Evolutionary conservation across 768 basidiomycete genomes (phyloP).

Genomic region (Lactifluus piperatus): DNA sequence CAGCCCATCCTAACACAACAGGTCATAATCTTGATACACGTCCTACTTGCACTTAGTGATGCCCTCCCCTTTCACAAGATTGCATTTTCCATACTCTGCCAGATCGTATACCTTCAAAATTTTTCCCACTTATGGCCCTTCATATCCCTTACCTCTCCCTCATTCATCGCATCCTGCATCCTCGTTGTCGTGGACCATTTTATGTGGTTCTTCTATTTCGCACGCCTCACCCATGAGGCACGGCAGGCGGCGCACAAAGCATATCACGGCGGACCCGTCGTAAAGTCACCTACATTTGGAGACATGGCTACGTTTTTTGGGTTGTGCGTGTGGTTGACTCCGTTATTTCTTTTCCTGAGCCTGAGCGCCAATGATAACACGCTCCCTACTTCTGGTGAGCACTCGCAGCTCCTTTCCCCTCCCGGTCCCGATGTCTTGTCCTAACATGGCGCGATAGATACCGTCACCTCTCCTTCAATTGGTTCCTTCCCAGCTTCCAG

Average conservation of each 20-base stretch:
- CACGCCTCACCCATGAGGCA: constrained; percentile 56
- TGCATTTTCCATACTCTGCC: constrained; percentile 73
- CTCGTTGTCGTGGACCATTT: constrained; percentile 90
- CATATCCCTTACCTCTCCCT: constrained; percentile 79
- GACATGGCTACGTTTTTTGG: constrained; percentile 82
- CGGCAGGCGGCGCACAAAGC: constrained; percentile 36
- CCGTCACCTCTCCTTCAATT: not conserved
- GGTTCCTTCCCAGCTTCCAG: constrained; percentile 23
- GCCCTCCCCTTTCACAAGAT: constrained; percentile 68
- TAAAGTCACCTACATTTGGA: constrained; percentile 35
- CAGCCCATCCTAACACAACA: constrained; percentile 26
- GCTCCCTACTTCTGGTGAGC: constrained; percentile 46
- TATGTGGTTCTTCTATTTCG: constrained; percentile 94
- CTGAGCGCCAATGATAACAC: constrained; percentile 96
- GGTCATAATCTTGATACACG: constrained; percentile 73
- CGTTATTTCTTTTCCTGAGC: constrained; percentile 91
- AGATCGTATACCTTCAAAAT: constrained; percentile 86
- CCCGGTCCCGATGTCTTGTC: no score
- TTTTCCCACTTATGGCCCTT: constrained; percentile 86
- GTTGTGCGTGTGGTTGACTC: constrained; percentile 80
- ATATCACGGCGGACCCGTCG: constrained; percentile 33
- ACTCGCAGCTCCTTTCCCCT: constrained; percentile 22
- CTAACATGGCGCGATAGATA: no score
- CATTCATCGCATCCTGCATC: constrained; percentile 79
- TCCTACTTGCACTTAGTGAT: constrained; percentile 71